A percentile compares a stretch with the other conserved stretches of the same genome.
Conservation (phyloP, 345 rosid genomes). For the Heritiera littoralis region DNA sequence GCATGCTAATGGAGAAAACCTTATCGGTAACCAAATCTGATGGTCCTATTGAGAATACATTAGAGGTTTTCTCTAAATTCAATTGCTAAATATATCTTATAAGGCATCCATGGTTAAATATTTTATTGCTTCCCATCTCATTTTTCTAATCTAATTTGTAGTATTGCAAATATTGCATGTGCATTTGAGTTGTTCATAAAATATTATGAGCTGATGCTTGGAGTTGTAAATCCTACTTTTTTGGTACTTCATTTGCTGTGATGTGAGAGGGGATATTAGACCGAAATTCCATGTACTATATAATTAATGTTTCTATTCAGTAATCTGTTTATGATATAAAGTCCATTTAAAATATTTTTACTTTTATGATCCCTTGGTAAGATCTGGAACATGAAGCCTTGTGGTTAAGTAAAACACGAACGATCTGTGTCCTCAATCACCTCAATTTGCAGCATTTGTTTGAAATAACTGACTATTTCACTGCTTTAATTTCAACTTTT, state of each 20-base stretch:
- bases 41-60: constrained; percentile 45
- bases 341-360: not conserved
- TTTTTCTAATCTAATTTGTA: not conserved
- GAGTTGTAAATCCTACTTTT: not conserved
- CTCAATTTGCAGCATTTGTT: not conserved
- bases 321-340: not conserved
- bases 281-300: not conserved
- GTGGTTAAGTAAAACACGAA: not conserved
- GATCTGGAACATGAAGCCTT: constrained; percentile 9
- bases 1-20: constrained; percentile 42
- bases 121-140: not conserved
- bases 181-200: not conserved
- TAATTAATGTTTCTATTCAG: not conserved
- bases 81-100: constrained; percentile 8
- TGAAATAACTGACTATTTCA: not conserved
- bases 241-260: not conserved
- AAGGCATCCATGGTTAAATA: not conserved
- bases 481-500: not conserved
- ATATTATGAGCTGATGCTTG: not conserved
- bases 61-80: constrained; percentile 43
- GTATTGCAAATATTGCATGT: not conserved
- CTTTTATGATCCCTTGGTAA: not conserved
- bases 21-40: constrained; percentile 43
- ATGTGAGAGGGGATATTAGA: not conserved
- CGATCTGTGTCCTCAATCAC: not conserved